Evolutionary conservation across 345 rosid species (phyloP).

Genomic region (Camelina sativa): DNA sequence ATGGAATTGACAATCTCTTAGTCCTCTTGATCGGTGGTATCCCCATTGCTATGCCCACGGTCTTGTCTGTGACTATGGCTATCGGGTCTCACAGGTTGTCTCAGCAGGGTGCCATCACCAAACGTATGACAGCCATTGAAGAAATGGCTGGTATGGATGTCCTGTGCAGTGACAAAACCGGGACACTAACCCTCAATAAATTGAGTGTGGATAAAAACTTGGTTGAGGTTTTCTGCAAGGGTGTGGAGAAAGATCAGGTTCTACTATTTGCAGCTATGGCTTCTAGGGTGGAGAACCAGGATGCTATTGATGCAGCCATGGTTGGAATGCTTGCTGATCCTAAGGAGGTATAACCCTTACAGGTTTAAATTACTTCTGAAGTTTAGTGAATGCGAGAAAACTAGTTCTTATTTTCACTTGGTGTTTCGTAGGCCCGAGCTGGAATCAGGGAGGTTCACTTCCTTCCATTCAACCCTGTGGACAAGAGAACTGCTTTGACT

Average conservation of each 20-base stretch:
- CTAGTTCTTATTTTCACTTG: conserved; percentile 31
- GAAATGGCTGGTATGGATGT: conserved; percentile 55
- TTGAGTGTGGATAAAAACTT: conserved; percentile 49
- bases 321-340: conserved; percentile 58
- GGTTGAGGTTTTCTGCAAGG: conserved; percentile 50
- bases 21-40: conserved; percentile 95
- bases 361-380: conserved; percentile 22
- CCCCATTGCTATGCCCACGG: conserved; percentile 98
- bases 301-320: conserved; percentile 56
- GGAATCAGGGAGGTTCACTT: conserved; percentile 55
- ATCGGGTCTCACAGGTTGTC: conserved; percentile 50
- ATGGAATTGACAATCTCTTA: conserved; percentile 77
- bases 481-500: conserved; percentile 67
- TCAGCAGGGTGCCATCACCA: conserved; percentile 52
- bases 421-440: conserved; percentile 52
- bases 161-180: conserved; percentile 61
- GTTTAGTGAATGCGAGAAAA: background rate
- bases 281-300: conserved; percentile 51
- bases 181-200: conserved; percentile 49
- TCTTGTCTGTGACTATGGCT: conserved; percentile 70
- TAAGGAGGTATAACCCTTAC: conserved; percentile 42
- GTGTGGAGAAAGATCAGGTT: conserved; percentile 51
- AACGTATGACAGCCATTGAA: conserved; percentile 52
- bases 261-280: conserved; percentile 48
- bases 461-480: conserved; percentile 69